Evolutionary conservation across 257 asterid species (phyloP).

Genomic region (Fraxinus americana): DNA sequence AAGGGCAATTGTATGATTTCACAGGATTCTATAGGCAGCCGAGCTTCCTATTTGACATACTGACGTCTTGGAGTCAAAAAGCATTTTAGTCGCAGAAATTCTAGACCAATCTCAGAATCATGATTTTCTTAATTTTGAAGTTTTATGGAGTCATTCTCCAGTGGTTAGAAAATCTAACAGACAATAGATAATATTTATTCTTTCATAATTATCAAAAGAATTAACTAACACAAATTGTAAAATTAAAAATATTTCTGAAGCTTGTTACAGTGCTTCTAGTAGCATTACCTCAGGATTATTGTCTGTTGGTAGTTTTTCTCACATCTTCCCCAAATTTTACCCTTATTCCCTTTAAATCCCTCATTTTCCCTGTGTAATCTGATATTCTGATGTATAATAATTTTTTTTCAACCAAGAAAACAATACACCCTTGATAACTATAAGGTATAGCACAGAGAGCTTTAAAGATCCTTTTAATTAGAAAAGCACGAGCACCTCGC

Average conservation of each 20-base stretch:
- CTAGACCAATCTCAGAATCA: neutral
- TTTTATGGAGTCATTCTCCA: neutral
- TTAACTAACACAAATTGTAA: neutral
- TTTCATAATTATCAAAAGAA: neutral
- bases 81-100: neutral
- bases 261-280: neutral
- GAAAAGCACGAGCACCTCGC: neutral
- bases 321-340: neutral
- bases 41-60: neutral
- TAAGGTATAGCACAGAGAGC: neutral
- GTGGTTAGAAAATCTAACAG: neutral
- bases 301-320: neutral
- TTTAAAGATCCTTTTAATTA: neutral
- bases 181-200: too few relatives aligned
- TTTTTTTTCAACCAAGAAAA: neutral
- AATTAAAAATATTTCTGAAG: neutral
- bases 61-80: neutral
- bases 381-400: neutral
- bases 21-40: neutral
- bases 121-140: neutral
- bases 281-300: neutral
- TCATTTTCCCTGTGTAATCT: neutral
- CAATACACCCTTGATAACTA: neutral
- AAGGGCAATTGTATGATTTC: neutral
- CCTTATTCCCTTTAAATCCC: too few relatives aligned